phyloP scores from a whole-genome alignment of 371 early-diverging fungal genomes.

The Mucor saturninus region DNA sequence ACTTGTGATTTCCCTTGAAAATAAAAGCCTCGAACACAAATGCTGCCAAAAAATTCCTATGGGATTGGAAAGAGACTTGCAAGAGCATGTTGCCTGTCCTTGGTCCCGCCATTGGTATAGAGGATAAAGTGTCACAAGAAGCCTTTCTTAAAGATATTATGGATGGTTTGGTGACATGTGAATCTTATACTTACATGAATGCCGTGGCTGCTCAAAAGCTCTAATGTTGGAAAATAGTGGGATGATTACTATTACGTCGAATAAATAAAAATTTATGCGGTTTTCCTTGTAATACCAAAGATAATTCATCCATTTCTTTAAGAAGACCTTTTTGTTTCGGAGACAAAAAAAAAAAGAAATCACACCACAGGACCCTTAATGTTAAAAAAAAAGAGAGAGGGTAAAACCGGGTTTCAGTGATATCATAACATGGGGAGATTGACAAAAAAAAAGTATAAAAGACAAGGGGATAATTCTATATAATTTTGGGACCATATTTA shows the following conservation, averaged over 20 bases:
- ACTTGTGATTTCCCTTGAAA: not conserved
- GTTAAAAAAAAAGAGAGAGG: not conserved
- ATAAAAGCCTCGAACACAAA: slow-evolving; percentile 15
- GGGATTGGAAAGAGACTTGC: slow-evolving; percentile 27
- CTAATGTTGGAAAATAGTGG: not conserved
- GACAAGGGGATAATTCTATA: no score
- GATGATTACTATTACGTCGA: not conserved
- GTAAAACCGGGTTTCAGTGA: slow-evolving; percentile 1
- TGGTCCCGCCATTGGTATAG: slow-evolving; percentile 19
- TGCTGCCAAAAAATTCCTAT: slow-evolving; percentile 29
- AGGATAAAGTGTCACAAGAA: slow-evolving; percentile 5
- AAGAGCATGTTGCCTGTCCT: slow-evolving; percentile 22
- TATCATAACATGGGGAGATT: not conserved
- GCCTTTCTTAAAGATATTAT: slow-evolving; percentile 1
- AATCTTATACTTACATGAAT: slow-evolving; percentile 16
- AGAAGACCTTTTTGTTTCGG: not conserved
- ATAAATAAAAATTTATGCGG: not conserved
- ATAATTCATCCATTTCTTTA: not conserved
- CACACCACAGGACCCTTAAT: not conserved
- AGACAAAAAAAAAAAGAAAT: not conserved
- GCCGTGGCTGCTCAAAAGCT: slow-evolving; percentile 20
- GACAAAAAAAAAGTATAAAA: not conserved
- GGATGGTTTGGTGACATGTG: not conserved
- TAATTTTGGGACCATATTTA: no score
- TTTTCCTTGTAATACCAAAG: not conserved